These are phyloP conservation scores for Clarireedia homoeocarpa DNA, from an alignment of 2,329 filamentous ascomycete genomes.

Conservation along the genomic window DNA sequence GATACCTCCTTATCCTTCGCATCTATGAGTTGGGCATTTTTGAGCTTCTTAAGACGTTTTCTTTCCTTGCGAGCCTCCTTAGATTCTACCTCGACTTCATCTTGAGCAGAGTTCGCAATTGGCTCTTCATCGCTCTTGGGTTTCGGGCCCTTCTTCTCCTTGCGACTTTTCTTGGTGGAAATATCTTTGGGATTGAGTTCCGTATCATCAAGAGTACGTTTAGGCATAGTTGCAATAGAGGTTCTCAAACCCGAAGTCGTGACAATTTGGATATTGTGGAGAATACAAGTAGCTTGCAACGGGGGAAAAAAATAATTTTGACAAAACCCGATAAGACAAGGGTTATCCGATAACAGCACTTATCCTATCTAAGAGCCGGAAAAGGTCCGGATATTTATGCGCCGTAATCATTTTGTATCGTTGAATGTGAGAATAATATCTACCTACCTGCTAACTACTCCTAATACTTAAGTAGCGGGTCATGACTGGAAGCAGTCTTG, in stretches of 20 bases:
- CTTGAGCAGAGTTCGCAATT: slow-evolving; percentile 9
- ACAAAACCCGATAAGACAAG: no score
- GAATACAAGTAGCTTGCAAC: background rate
- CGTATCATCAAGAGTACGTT: slow-evolving; percentile 27
- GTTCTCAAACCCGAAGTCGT: background rate
- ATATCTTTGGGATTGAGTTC: slow-evolving; percentile 17
- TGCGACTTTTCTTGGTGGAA: slow-evolving; percentile 25
- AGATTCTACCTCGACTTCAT: slow-evolving; percentile 24
- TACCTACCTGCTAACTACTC: no score
- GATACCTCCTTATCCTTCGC: slow-evolving; percentile 19
- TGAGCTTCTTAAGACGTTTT: slow-evolving; percentile 33
- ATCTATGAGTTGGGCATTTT: slow-evolving; percentile 16
- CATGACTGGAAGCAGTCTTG: no score
- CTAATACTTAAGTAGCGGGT: no score
- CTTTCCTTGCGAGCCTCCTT: slow-evolving; percentile 33
- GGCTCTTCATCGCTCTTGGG: slow-evolving; percentile 16
- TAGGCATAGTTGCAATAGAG: slow-evolving; percentile 21
- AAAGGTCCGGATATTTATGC: no score
- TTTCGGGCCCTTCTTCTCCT: slow-evolving; percentile 18
- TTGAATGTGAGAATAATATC: no score
- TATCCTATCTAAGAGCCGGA: no score
- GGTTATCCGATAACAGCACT: no score
- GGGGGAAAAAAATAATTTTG: slow-evolving; percentile 2
- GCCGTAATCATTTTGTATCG: no score
- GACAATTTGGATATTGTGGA: background rate